Percentiles rank a stretch among this genome's conserved stretches.
Conservation (phyloP, 441 rosid genomes). For the Viola pubescens region DNA sequence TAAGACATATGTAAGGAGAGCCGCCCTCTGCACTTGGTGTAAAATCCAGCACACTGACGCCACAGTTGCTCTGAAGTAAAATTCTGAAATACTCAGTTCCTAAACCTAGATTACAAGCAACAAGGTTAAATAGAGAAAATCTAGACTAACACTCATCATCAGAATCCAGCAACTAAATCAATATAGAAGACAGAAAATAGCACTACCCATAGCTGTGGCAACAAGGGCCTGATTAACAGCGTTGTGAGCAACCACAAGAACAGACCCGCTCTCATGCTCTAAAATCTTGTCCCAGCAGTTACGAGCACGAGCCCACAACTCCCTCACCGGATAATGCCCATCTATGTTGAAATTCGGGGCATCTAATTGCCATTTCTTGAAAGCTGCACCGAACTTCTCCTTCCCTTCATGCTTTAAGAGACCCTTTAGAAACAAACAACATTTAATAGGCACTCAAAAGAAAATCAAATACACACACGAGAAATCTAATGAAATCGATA, state of each 20-base stretch:
- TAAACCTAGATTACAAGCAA: slow-evolving; percentile 39
- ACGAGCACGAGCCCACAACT: slow-evolving; percentile 73
- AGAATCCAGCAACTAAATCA: neutral
- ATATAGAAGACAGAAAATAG: slow-evolving; percentile 8
- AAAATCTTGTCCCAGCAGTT: slow-evolving; percentile 63
- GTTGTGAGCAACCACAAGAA: slow-evolving; percentile 95
- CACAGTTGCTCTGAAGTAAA: slow-evolving; percentile 89
- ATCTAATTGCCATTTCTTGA: slow-evolving; percentile 69
- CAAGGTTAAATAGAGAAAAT: slow-evolving; percentile 3
- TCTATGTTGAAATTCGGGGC: slow-evolving; percentile 72
- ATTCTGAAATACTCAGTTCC: slow-evolving; percentile 76
- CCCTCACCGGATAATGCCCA: slow-evolving; percentile 82
- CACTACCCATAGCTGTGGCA: slow-evolving; percentile 74
- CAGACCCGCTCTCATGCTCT: slow-evolving; percentile 63
- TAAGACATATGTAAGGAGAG: slow-evolving; percentile 58
- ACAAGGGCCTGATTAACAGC: slow-evolving; percentile 90
- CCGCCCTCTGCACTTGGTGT: slow-evolving; percentile 52
- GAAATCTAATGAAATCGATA: neutral
- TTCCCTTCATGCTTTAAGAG: slow-evolving; percentile 79
- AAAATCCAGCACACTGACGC: slow-evolving; percentile 85
- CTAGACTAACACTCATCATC: neutral
- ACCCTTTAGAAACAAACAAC: slow-evolving; percentile 33
- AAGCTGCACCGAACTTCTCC: slow-evolving; percentile 65
- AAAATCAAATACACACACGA: neutral
- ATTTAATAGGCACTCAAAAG: neutral